These are phyloP conservation scores for Ceriops tagal DNA, from an alignment of 345 rosid genomes.

Conservation along the genomic window DNA sequence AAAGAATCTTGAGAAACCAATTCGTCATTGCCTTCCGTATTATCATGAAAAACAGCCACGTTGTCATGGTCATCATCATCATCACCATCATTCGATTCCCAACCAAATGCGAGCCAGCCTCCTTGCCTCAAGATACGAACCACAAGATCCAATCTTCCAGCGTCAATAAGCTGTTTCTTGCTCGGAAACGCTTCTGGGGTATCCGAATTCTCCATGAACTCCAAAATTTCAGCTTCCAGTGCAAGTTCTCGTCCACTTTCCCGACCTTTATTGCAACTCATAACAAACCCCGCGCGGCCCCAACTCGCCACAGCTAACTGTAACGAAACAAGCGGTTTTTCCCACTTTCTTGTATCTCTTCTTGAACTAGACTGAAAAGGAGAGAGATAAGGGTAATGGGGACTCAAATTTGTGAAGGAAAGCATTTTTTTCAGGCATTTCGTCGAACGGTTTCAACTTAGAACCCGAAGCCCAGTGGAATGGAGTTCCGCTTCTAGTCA, in stretches of 20 bases:
- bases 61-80: constrained; percentile 23
- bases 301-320: constrained; percentile 20
- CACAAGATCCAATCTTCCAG: constrained; percentile 75
- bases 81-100: constrained; percentile 61
- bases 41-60: constrained; percentile 10
- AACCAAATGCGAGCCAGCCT: constrained; percentile 89
- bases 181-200: constrained; percentile 63
- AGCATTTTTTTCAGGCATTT: constrained; percentile 93
- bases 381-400: constrained; percentile 20
- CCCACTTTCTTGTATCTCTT: not conserved
- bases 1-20: constrained; percentile 25
- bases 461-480: not conserved
- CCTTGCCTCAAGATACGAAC: constrained; percentile 56
- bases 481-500: not conserved
- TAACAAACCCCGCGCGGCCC: constrained; percentile 38
- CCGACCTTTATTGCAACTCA: constrained; percentile 43
- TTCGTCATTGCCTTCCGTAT: constrained; percentile 17
- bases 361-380: not conserved
- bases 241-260: constrained; percentile 44
- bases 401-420: constrained; percentile 29
- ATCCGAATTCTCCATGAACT: constrained; percentile 67
- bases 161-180: constrained; percentile 55
- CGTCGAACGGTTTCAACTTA: constrained; percentile 47
- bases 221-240: constrained; percentile 75
- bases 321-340: constrained; percentile 7